These are phyloP conservation scores for Thelephora ganbajun DNA, from an alignment of 768 basidiomycete species.

Conservation along the genomic window DNA sequence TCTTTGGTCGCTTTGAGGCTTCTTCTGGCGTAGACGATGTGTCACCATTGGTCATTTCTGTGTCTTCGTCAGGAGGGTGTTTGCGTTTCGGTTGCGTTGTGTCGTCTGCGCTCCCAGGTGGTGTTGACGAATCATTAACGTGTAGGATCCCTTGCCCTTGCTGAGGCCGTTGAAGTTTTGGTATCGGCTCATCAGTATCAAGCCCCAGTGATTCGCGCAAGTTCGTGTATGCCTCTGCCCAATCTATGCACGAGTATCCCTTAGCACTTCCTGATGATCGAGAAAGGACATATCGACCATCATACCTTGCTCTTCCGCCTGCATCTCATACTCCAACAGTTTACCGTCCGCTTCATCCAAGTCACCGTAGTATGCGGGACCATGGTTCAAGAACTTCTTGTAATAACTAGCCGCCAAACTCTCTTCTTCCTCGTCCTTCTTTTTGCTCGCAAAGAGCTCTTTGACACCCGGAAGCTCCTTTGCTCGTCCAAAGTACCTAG, in stretches of 20 bases:
- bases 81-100: conserved; percentile 37
- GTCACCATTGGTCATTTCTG: conserved; percentile 20
- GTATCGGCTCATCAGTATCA: conserved; percentile 34
- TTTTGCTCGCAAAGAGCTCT: conserved; percentile 83
- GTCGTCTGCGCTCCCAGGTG: conserved; percentile 8
- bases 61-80: conserved; percentile 26
- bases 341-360: conserved; percentile 61
- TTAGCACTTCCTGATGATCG: not conserved
- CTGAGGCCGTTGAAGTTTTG: conserved; percentile 32
- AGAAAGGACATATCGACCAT: conserved; percentile 8
- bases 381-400: conserved; percentile 81
- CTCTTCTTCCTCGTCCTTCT: conserved; percentile 84
- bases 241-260: conserved; percentile 29
- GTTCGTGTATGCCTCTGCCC: conserved; percentile 45
- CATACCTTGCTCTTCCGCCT: conserved; percentile 63
- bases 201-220: conserved; percentile 41
- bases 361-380: conserved; percentile 85
- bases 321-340: conserved; percentile 59
- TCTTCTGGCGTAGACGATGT: conserved; percentile 16
- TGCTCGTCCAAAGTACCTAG: conserved; percentile 91
- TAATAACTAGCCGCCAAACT: conserved; percentile 61
- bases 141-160: conserved; percentile 11
- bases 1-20: conserved; percentile 19
- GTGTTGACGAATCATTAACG: conserved; percentile 14
- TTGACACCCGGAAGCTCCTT: conserved; percentile 92